These are phyloP conservation scores for Passiflora organensis DNA, from an alignment of 345 rosid genomes.

Conservation along the genomic window DNA sequence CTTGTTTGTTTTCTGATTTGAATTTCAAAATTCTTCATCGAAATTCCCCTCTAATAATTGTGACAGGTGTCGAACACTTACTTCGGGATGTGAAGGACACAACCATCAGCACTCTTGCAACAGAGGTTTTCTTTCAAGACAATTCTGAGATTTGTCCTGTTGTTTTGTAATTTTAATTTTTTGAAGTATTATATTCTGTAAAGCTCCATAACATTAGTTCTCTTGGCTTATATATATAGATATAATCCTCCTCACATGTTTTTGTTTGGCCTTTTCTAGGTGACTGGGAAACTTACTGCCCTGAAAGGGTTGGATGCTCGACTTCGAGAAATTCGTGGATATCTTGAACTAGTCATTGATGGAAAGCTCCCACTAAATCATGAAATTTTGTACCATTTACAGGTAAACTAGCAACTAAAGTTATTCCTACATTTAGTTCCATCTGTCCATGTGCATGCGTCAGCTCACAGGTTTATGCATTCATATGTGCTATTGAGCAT, in stretches of 20 bases:
- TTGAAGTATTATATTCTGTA: too few relatives aligned
- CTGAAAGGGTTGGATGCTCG: constrained; percentile 83
- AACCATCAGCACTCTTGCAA: constrained; percentile 80
- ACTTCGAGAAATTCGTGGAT: constrained; percentile 58
- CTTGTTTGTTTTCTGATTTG: neutral
- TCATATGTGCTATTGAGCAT: too few relatives aligned
- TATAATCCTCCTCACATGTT: neutral
- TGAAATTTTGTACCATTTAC: constrained; percentile 79
- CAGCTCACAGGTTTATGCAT: neutral
- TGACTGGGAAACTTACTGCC: constrained; percentile 71
- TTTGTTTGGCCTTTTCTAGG: constrained; percentile 29
- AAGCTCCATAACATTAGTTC: too few relatives aligned
- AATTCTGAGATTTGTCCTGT: too few relatives aligned
- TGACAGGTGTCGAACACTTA: constrained; percentile 77
- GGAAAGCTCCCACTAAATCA: constrained; percentile 76
- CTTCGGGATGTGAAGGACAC: constrained; percentile 91
- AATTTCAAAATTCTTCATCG: neutral
- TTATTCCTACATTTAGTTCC: neutral
- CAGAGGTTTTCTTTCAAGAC: constrained; percentile 47
- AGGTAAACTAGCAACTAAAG: constrained; percentile 37
- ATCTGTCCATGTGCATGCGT: neutral
- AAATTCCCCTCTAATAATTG: too few relatives aligned
- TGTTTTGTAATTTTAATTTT: too few relatives aligned
- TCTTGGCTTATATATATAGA: neutral
- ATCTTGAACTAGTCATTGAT: constrained; percentile 73